Evolutionary conservation across 257 asterid species (phyloP), one percentile per base, ranked within the genome.

Genomic region (Solanum neorickii): DNA sequence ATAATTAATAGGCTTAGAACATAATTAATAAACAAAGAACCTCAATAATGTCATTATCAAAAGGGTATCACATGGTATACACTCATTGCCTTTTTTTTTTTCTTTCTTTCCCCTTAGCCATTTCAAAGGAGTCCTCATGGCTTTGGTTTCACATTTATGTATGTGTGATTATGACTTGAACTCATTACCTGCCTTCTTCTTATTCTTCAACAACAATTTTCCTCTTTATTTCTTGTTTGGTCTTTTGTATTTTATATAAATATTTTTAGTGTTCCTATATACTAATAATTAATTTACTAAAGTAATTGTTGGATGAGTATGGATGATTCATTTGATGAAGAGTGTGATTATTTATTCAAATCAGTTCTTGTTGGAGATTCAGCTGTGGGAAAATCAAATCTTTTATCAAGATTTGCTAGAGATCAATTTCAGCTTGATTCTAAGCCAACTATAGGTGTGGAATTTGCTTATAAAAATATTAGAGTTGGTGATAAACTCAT

Each of bases 401-500:
- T 95, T 12, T 90, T 95, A 6, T 94, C 96, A 29, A 93, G 98
- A 52, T 95, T 94, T 84, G 91, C 98, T 2, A 93, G 86, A 52
- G 92, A 94, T 83, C 94, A 94, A 76, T 95, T 94, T 84, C 93
- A 89, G 20, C 77, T 95, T 83, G 98, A 95, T 39, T 95, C 98
- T 12, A 95, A 94, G 86, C 98, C 98, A 0, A 95, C 98, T 6
- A 95, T 95, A 10, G 98, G 98, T 2, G 98, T 95, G 80, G 98
- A 95, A 75, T 95, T 95, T 83, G 97, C 98, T 74, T 94, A 94
- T 68, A 91, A 94, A 91, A 94, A 90, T 91, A 90, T 95, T 20
- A 89, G 91, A 83, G 92, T 95, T 3, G 97, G 93, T 12, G 97
- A 92, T 88, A 95, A 95, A 91, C 91, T 92, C 85, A 86, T 95